Evolutionary conservation across 2,329 filamentous ascomycete genomes (phyloP), one percentile per base, ranked within the genome.

Genomic region (Sporothrix protearum): DNA sequence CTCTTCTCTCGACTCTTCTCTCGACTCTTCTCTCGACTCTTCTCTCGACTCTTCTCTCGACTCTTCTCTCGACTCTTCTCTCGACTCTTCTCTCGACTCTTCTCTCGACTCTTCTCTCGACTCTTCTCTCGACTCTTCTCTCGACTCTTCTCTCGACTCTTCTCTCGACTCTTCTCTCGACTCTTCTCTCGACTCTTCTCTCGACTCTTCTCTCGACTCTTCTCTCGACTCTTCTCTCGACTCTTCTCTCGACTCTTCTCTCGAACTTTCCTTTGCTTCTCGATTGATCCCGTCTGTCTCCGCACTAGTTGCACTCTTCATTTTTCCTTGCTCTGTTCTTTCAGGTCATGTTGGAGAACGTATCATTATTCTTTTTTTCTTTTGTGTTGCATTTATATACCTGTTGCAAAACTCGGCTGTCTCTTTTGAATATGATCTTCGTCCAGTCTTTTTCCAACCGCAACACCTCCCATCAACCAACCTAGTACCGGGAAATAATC

Each of bases 401-500:
- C 57, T 63, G n/a, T 14, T 42, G 36, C 59, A 45, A 64, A 45
- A 36, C 45, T 64, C 45, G 59, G 16, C 36, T 64, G 59, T 64
- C 36, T 57, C 10, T 45, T 28, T 45, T 42, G 36, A 64, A 64
- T 64, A 3, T 14, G 8, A 45, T 10, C 57, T 63, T 36, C 25
- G 22, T 39, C 30, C n/a, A n/a, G 3, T 14, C 19, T 9, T 36
- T 39, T 4, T 39, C 14, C 33, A 12, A n/a, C 10, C 3, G 2
- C 16, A 10, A 10, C 6, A 25, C n/a, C 8, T 49, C 49, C 19
- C 19, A 39, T 33, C 28, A 2, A 61, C 8, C 19, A 63, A 5
- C 28, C n/a, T 67, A 80, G 71, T 78, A 82, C 45, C 82, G 78
- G 73, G 76, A 74, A 2, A 76, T 74, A 36, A 84, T 75, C 76